Evolutionary conservation across 176 grass and related monocot genomes (phyloP), one percentile per base, ranked within the genome.

Genomic region (Carex littledalei): DNA sequence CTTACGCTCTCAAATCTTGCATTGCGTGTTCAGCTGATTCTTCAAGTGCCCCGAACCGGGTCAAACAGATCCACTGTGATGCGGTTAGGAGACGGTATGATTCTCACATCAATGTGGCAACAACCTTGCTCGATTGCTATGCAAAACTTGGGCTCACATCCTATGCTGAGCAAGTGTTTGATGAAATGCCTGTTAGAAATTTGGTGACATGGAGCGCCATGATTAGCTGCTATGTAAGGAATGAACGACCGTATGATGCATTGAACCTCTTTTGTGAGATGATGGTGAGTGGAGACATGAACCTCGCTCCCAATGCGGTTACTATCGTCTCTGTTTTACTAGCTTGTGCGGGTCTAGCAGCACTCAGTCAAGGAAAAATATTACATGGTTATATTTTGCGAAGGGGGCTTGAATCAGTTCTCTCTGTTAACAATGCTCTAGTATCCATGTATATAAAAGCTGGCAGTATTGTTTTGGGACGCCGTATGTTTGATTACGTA

Each of bases 191-290:
- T 21, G 91, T 88, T 32, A 83, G 87, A 79, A 98, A 90, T 81
- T 65, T 95, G 45, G 91, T 98, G 37, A 93, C 96, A 7, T 98
- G 93, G 93, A 98, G 89, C 67, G 93, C 96, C 84, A 95, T 98
- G 96, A 94, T 98, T 84, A 84, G 80, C 24, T 98, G 91, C 84
- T 94, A 95, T 31, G 84, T 89, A 34, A 89, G 94, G 84, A 94
- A 95, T n/a, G 93, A 82, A 82, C 80, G 35, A 45, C 58, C 80
- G 4, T 82, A 82, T 37, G 60, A 99, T 78, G 91, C 96, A 0
- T 64, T 98, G 37, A 63, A 79, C 37, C 88, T 98, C n/a, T 95
- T 98, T 84, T 62, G 84, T 56, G 76, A 90, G 71, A 98, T 95
- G 93, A 67, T 93, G 59, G 60, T 26, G 88, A 95, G 63, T 24